Evolutionary conservation across 345 rosid species (phyloP), one percentile per base, ranked within the genome.

Genomic region (Arabis alpina): DNA sequence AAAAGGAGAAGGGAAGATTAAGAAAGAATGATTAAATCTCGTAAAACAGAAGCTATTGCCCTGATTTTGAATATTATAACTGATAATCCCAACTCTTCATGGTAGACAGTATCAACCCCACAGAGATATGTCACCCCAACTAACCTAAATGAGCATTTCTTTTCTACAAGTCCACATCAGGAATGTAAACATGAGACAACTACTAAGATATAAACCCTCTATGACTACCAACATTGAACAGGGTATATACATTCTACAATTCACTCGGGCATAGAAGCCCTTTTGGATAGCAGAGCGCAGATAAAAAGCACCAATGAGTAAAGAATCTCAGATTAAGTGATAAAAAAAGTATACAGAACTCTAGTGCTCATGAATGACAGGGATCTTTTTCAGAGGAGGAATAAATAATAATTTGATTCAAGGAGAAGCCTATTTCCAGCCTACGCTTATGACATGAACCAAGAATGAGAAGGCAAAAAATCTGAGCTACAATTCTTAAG

Each of bases 401-500:
- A n/a, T 43, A n/a, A 13, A 13, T 43, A 43, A 50, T 3, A 5
- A 24, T 2, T 50, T 10, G 6, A 34, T 4, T 32, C 24, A 14
- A 15, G 4, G 19, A 24, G 8, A 25, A n/a, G 50, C 70, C 50
- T 37, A 52, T 14, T 49, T 12, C 51, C 16, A 41, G 14, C 15
- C 25, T 13, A 40, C 41, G 60, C 8, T 41, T 66, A 28, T 15
- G 42, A 66, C 28, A 52, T 40, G 51, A 53, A 49, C 19, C 23
- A 64, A 12, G 3, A 50, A 50, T 23, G 36, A 23, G 23, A 50
- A 54, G 42, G 53, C n/a, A 2, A 25, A 39, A 10, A 59, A 37
- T 6, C 23, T 70, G 50, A 70, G 23, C 60, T 58, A 74, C 19
- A 48, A 51, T 32, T 59, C 30, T 43, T 37, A 54, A 30, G 27